Evolutionary conservation across 2,329 filamentous ascomycete species (phyloP).

Genomic region (Cladophialophora yegresii): DNA sequence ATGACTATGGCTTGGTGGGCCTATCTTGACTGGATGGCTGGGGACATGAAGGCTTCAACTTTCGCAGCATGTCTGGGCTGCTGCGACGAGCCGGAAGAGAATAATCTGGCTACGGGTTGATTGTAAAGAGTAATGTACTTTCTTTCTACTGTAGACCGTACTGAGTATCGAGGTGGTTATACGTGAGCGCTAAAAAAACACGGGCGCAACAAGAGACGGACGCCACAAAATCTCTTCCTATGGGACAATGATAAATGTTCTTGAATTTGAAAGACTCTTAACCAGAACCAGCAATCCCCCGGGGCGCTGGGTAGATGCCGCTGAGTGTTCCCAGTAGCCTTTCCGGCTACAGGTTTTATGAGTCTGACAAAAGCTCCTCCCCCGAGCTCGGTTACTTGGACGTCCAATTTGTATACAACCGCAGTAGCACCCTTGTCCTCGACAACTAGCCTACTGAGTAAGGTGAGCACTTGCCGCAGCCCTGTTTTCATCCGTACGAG

Average conservation of each 20-base stretch:
- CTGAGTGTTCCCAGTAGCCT: background rate
- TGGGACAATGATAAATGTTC: background rate
- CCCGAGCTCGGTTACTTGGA: background rate
- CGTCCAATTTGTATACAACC: background rate
- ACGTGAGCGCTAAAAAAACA: background rate
- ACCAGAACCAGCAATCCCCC: too few species aligned
- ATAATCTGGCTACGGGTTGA: background rate
- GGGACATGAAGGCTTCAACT: conserved; percentile 5
- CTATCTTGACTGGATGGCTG: conserved; percentile 18
- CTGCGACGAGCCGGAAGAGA: background rate
- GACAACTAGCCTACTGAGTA: background rate
- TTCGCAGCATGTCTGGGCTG: background rate
- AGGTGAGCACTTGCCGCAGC: background rate
- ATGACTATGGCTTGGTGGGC: conserved; percentile 12
- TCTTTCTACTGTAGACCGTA: background rate
- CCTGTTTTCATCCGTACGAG: background rate
- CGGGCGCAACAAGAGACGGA: background rate
- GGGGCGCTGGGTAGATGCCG: background rate
- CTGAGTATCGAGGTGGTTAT: background rate
- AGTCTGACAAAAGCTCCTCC: background rate
- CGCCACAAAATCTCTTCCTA: background rate
- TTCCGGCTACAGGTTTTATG: background rate
- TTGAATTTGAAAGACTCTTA: background rate
- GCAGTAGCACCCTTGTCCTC: background rate
- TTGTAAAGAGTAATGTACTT: background rate